A percentile compares a stretch with the other conserved stretches of the same genome.
Conservation (phyloP, 2,329 filamentous ascomycete genomes). For the Metarhizium humberi region DNA sequence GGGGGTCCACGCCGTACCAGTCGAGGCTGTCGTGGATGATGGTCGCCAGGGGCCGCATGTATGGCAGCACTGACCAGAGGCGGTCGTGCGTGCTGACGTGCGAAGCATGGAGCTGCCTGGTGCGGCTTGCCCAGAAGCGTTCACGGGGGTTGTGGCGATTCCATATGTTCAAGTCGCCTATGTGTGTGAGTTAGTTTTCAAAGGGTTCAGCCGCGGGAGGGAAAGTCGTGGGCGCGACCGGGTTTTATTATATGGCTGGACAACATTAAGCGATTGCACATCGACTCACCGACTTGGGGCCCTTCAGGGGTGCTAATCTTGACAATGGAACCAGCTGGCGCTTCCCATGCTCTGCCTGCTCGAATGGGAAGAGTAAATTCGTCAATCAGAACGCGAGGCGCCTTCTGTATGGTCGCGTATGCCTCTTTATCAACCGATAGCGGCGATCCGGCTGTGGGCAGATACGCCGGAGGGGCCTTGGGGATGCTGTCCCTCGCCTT, state of each 20-base stretch:
- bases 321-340: conserved; percentile 57
- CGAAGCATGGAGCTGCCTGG: conserved; percentile 66
- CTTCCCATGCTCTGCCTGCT: conserved; percentile 64
- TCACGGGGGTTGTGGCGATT: conserved; percentile 68
- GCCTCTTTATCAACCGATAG: conserved; percentile 32
- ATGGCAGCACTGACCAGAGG: conserved; percentile 71
- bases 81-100: conserved; percentile 65
- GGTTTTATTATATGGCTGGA: too few species aligned
- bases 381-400: conserved; percentile 30
- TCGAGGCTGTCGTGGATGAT: conserved; percentile 59
- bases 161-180: conserved; percentile 75
- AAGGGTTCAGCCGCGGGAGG: too few species aligned
- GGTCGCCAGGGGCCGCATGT: conserved; percentile 64
- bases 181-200: too few species aligned
- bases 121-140: conserved; percentile 73
- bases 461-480: conserved; percentile 39
- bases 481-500: conserved; percentile 34
- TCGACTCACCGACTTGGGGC: conserved; percentile 55
- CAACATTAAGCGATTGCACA: not conserved
- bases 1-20: conserved; percentile 50
- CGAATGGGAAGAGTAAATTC: conserved; percentile 62
- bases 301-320: conserved; percentile 68
- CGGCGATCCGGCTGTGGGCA: conserved; percentile 32
- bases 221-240: too few species aligned
- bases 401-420: conserved; percentile 53